These are phyloP conservation scores for Microcera coccophila DNA, from an alignment of 2,329 filamentous ascomycete genomes.

Conservation along the genomic window DNA sequence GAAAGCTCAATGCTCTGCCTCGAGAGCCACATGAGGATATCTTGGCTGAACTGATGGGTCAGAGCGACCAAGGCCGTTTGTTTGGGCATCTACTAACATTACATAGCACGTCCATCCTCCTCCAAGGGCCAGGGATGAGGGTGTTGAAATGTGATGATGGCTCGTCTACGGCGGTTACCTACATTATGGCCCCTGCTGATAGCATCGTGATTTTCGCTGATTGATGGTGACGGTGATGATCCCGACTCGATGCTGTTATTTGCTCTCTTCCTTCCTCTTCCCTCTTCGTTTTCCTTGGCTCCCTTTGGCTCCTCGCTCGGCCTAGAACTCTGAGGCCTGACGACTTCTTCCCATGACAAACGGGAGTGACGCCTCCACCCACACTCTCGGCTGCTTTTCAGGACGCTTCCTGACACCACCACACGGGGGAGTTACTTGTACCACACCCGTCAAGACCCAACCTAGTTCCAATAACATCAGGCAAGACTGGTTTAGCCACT, in stretches of 20 bases:
- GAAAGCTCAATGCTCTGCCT: conserved; percentile 22
- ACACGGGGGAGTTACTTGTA: background rate
- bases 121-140: background rate
- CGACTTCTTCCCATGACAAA: conserved; percentile 15
- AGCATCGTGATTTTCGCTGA: background rate
- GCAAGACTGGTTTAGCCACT: background rate
- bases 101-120: no score
- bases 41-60: conserved; percentile 11
- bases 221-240: background rate
- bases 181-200: background rate
- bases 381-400: conserved; percentile 15
- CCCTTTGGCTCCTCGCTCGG: conserved; percentile 12
- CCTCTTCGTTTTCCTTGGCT: background rate
- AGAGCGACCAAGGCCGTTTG: conserved; percentile 2
- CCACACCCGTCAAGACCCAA: no score
- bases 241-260: background rate
- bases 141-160: background rate
- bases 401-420: conserved; percentile 1
- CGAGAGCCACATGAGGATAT: conserved; percentile 24
- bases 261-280: background rate
- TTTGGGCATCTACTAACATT: no score
- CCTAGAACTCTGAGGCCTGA: conserved; percentile 28
- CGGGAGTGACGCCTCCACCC: conserved; percentile 23
- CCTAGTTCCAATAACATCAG: background rate
- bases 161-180: background rate